Evolutionary conservation across 116 monocot genomes (phyloP).

Genomic region (Thalassia testudinum): DNA sequence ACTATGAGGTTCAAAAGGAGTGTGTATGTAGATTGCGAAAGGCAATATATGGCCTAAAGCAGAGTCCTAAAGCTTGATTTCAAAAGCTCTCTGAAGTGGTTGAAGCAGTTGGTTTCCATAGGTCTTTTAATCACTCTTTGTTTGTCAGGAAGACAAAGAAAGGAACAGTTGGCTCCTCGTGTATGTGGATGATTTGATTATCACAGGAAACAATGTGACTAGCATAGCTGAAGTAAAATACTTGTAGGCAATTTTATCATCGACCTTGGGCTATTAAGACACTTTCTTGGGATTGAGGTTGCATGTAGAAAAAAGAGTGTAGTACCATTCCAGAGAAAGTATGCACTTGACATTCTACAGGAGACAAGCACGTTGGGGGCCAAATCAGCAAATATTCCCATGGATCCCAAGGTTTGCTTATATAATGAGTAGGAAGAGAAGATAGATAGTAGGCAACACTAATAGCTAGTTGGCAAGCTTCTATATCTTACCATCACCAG

Average conservation of each 20-base stretch:
- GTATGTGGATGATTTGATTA: slow-evolving; percentile 5
- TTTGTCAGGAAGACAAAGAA: background rate
- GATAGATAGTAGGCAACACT: no score
- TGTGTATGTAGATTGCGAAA: slow-evolving; percentile 1
- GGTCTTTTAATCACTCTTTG: slow-evolving; percentile 8
- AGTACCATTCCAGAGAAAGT: background rate
- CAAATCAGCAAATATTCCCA: no score
- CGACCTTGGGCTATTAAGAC: background rate
- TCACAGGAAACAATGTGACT: background rate
- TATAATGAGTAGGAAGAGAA: no score
- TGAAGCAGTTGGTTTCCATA: background rate
- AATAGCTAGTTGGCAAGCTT: no score
- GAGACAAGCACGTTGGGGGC: background rate
- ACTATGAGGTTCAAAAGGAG: background rate
- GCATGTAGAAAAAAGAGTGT: background rate
- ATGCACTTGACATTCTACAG: background rate
- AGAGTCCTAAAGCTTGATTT: slow-evolving; percentile 5
- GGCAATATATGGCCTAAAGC: slow-evolving; percentile 8
- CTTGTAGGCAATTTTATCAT: background rate
- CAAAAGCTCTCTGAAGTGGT: background rate
- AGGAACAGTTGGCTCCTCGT: background rate
- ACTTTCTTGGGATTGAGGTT: background rate
- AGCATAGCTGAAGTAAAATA: background rate
- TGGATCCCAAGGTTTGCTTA: no score
- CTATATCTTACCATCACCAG: no score